Percentiles rank a stretch among this genome's conserved stretches.
Conservation (phyloP, 768 basidiomycete species). For the Leccinum fibrillosum region DNA sequence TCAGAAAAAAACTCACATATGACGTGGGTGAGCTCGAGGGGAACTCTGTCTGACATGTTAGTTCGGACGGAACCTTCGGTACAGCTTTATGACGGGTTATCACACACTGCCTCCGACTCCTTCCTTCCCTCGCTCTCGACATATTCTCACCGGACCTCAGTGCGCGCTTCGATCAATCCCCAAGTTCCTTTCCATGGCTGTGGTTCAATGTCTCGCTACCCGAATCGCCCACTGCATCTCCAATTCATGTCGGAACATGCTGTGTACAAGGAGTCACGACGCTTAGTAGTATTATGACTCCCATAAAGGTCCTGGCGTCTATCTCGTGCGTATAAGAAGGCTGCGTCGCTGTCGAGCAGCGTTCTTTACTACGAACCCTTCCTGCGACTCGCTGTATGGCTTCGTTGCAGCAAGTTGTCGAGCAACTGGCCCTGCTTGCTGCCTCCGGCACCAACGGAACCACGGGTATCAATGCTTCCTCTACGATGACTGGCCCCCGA, state of each 20-base stretch:
- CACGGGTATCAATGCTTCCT: slow-evolving; percentile 13
- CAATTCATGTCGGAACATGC: background rate
- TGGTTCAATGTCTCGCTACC: background rate
- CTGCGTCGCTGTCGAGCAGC: background rate
- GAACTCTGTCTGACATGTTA: slow-evolving; percentile 29
- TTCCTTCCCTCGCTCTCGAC: background rate
- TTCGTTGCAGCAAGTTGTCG: slow-evolving; percentile 28
- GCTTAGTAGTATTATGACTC: background rate
- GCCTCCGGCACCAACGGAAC: slow-evolving; percentile 12
- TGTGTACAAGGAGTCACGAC: slow-evolving; percentile 15
- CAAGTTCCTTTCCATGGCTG: background rate
- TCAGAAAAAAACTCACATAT: slow-evolving; percentile 42
- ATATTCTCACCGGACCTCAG: background rate
- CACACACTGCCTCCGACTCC: background rate
- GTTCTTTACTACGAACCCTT: background rate
- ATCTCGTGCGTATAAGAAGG: slow-evolving; percentile 12
- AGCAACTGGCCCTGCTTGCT: slow-evolving; percentile 27
- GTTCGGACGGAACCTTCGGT: background rate
- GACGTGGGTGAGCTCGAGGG: slow-evolving; percentile 67
- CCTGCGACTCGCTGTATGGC: slow-evolving; percentile 14
- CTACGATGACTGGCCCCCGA: slow-evolving; percentile 6
- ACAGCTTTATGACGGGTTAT: background rate
- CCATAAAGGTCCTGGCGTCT: background rate
- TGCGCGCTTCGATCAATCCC: background rate
- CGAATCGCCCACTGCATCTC: background rate